Base-by-base conservation (phyloP, 495 filamentous ascomycete genomes). In the Aspergillus campestris region DNA sequence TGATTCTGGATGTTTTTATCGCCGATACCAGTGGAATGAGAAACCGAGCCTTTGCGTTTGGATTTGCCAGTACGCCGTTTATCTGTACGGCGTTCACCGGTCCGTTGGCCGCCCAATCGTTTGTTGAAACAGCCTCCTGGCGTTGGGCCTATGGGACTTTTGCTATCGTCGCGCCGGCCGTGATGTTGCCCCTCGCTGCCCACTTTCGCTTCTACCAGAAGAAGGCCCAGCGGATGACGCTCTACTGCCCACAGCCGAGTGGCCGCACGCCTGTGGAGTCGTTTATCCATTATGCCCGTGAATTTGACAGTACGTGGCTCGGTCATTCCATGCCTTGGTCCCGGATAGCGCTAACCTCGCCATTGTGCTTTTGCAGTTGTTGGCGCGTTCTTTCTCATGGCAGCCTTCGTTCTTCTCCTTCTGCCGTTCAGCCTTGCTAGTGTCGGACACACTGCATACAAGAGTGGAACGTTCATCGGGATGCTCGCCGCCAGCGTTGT, bases 71-170 rank as follows among this genome's bases (percentile, higher is more conserved):
- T 7, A 81, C 81, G 0, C 83, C 83, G 0, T 81, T 61, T 15
- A 66, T 70, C 31, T 62, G 58, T 42, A 84, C 82, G 12, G 63
- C 64, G 0, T 72, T 70, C 39, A 61, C 61, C 2, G 64, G 64
- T 2, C 55, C 60, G 0, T 47, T 60, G 10, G 65, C 58, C 1
- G 64, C 68, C 0, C 55, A 67, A 31, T 50, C 55, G 0, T 72
- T 78, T 34, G 75, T 73, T 42, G 57, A 68, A 4, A 69, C 70
- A 6, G 58, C 67, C 8, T 70, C 71, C 6, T 86, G 74, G 71
- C 70, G 79, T 31, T 86, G 82, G 83, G 74, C 68, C 11, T 83
- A 77, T 51, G 81, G 80, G 29, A 64, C 70, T 14, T 84, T 82
- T 52, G 64, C 72, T 34, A 80, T 86, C 48, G 62, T 82, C 43